These are phyloP conservation scores for Phaeoacremonium minimum DNA, from an alignment of 2,329 filamentous ascomycete species.

Conservation along the genomic window DNA sequence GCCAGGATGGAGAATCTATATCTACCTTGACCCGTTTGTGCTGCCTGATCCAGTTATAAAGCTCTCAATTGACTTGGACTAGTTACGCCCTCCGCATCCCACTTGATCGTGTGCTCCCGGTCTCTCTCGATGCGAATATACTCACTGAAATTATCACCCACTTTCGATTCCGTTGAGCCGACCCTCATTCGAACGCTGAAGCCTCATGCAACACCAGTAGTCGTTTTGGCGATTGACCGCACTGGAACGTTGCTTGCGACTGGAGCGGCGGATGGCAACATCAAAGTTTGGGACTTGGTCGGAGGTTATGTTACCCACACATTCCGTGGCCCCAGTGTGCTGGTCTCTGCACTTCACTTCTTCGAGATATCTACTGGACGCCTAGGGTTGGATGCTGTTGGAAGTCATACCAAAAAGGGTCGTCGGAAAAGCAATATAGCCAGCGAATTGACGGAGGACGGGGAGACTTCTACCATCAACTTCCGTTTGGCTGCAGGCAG, in stretches of 20 bases:
- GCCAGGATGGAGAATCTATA: constrained; percentile 71
- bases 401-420: constrained; percentile 31
- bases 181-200: constrained; percentile 77
- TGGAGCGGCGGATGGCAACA: constrained; percentile 84
- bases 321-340: constrained; percentile 86
- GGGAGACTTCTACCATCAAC: constrained; percentile 34
- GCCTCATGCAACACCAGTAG: constrained; percentile 84
- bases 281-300: constrained; percentile 95
- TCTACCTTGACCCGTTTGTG: constrained; percentile 63
- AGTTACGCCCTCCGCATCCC: constrained; percentile 85
- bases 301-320: constrained; percentile 92
- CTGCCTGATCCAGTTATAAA: constrained; percentile 3
- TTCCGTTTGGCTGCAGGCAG: constrained; percentile 87
- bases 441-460: constrained; percentile 35
- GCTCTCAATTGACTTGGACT: constrained; percentile 12
- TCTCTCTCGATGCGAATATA: constrained; percentile 97
- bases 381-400: constrained; percentile 35
- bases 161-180: constrained; percentile 55
- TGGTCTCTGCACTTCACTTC: constrained; percentile 88
- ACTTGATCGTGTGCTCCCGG: constrained; percentile 86
- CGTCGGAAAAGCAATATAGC: constrained; percentile 40
- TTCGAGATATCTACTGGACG: constrained; percentile 64
- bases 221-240: constrained; percentile 78
- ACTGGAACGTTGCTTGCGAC: constrained; percentile 89
- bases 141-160: constrained; percentile 57